phyloP scores from a whole-genome alignment of 805 yeast genomes.

The Pichia manshurica region DNA sequence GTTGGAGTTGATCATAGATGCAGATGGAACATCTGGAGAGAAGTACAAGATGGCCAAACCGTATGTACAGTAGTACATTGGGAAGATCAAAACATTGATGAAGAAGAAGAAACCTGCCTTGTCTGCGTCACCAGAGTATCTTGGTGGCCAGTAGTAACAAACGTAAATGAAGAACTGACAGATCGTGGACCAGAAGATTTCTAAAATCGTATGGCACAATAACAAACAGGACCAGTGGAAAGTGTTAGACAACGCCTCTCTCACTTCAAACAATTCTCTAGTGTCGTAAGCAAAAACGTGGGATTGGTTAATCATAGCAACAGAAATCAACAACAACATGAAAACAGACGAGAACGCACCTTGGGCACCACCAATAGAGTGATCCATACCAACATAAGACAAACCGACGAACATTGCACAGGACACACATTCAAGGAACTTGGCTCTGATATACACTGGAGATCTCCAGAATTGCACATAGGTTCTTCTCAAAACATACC shows the following conservation, averaged over 20 bases:
- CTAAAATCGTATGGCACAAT: slow-evolving; percentile 49
- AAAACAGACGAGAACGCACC: slow-evolving; percentile 48
- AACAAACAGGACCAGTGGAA: slow-evolving; percentile 65
- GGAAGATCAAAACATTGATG: slow-evolving; percentile 34
- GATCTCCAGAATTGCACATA: slow-evolving; percentile 42
- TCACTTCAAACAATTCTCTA: slow-evolving; percentile 63
- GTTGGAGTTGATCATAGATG: slow-evolving; percentile 53
- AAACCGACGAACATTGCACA: slow-evolving; percentile 59
- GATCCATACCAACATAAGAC: slow-evolving; percentile 55
- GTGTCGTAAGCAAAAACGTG: slow-evolving; percentile 54
- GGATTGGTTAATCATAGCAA: slow-evolving; percentile 59
- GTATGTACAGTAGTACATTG: slow-evolving; percentile 42
- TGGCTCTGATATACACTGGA: slow-evolving; percentile 44
- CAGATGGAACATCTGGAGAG: slow-evolving; percentile 62
- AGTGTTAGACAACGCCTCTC: slow-evolving; percentile 67
- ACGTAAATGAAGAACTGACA: slow-evolving; percentile 44
- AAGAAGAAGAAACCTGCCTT: slow-evolving; percentile 46
- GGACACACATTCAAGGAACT: slow-evolving; percentile 35
- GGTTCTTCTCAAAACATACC: slow-evolving; percentile 35
- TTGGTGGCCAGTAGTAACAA: slow-evolving; percentile 34
- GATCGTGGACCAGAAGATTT: slow-evolving; percentile 53
- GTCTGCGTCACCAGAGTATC: slow-evolving; percentile 30
- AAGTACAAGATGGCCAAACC: slow-evolving; percentile 51
- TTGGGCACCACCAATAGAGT: slow-evolving; percentile 51
- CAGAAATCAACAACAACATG: slow-evolving; percentile 50